These are phyloP conservation scores for Ganoderma lingzhi DNA, from an alignment of 1,284 basidiomycete species.

Conservation along the genomic window DNA sequence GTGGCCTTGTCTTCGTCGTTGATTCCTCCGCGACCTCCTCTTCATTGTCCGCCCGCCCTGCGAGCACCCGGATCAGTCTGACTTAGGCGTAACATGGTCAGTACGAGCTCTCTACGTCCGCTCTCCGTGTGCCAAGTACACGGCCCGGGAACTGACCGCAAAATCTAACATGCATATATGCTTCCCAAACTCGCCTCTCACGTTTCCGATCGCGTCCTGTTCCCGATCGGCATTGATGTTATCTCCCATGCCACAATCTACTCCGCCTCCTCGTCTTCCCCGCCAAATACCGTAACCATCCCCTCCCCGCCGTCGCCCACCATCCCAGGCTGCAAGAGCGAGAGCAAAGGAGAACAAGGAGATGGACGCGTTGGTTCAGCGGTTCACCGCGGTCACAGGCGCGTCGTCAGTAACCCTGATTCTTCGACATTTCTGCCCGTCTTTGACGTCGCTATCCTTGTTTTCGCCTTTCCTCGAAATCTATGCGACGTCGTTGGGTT, in stretches of 20 bases:
- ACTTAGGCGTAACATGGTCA: background rate
- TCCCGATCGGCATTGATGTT: constrained; percentile 17
- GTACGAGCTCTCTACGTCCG: background rate
- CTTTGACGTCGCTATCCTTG: background rate
- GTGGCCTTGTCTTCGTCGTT: too few species aligned
- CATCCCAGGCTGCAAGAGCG: constrained; percentile 19
- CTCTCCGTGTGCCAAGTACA: background rate
- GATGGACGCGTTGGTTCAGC: constrained; percentile 57
- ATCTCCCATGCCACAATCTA: constrained; percentile 3
- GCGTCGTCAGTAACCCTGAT: constrained; percentile 63
- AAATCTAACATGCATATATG: constrained; percentile 2
- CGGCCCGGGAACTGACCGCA: background rate
- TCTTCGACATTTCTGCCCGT: constrained; percentile 1
- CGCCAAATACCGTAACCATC: background rate
- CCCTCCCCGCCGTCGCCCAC: background rate
- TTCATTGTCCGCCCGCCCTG: background rate
- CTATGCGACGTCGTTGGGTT: background rate
- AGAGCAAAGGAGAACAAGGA: constrained; percentile 37
- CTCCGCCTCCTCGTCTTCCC: background rate
- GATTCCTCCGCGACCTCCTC: background rate
- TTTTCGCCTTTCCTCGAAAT: constrained; percentile 28
- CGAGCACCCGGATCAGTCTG: background rate
- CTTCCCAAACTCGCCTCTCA: background rate
- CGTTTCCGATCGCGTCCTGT: constrained; percentile 6
- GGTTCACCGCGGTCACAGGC: constrained; percentile 73